These are phyloP conservation scores for Balakata baccata DNA, from an alignment of 345 rosid genomes.

Conservation along the genomic window DNA sequence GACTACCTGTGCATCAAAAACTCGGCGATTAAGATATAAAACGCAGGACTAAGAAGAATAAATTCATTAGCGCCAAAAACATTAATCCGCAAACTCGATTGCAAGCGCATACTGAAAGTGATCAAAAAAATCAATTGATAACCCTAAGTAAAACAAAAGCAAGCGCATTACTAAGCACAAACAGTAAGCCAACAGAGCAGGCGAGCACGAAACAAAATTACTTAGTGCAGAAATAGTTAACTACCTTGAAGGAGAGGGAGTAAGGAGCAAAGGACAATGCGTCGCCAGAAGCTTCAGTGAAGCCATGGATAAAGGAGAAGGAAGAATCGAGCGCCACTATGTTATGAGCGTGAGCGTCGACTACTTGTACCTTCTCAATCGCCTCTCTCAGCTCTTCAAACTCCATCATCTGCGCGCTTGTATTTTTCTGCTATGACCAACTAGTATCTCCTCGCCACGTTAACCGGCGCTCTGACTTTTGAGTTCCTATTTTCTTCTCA, in stretches of 20 bases:
- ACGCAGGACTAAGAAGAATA: background rate
- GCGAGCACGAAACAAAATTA: too few relatives aligned
- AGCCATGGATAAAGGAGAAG: slow-evolving; percentile 58
- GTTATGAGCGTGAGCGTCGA: slow-evolving; percentile 87
- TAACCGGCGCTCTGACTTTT: too few relatives aligned
- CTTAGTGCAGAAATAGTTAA: background rate
- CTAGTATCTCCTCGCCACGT: too few relatives aligned
- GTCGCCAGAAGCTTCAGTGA: slow-evolving; percentile 72
- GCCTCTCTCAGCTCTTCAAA: slow-evolving; percentile 50
- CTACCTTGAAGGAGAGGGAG: slow-evolving; percentile 83
- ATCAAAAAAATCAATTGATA: too few relatives aligned
- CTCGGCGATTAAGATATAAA: background rate
- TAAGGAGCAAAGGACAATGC: slow-evolving; percentile 65
- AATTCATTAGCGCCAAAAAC: background rate
- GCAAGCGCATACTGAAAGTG: too few relatives aligned
- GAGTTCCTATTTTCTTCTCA: too few relatives aligned
- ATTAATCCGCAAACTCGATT: too few relatives aligned
- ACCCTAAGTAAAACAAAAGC: background rate
- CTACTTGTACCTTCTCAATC: slow-evolving; percentile 52
- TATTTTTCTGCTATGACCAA: too few relatives aligned
- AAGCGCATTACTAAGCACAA: background rate
- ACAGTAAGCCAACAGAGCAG: background rate
- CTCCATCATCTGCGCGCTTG: slow-evolving; percentile 34
- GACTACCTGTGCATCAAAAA: background rate
- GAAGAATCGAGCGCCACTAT: slow-evolving; percentile 65